Conservation (phyloP, 2,329 filamentous ascomycete genomes). For the Fusarium sacchari region DNA sequence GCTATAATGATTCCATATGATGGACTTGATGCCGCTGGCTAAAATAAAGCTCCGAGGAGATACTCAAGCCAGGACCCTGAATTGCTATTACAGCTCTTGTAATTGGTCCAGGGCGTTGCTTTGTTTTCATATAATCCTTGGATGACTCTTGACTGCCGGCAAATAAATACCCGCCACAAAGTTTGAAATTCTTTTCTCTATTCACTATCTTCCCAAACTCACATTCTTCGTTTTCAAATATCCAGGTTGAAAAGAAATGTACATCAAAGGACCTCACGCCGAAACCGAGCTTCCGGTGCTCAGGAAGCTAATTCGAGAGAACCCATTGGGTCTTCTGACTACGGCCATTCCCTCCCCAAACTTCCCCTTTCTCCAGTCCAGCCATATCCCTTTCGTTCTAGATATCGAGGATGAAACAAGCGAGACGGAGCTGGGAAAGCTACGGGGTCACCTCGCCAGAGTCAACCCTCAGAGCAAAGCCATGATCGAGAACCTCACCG, state of each 20-base stretch:
- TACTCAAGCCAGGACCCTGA: background rate
- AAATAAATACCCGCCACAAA: background rate
- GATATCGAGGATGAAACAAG: constrained; percentile 57
- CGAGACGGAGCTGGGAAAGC: constrained; percentile 52
- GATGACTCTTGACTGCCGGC: background rate
- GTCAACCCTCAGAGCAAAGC: constrained; percentile 72
- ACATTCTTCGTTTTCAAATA: background rate
- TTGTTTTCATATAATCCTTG: background rate
- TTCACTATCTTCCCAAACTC: background rate
- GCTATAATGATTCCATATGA: constrained; percentile 21
- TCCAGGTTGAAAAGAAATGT: constrained; percentile 56
- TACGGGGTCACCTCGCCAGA: constrained; percentile 71
- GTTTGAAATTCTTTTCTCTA: background rate
- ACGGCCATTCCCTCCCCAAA: constrained; percentile 65
- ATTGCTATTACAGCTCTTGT: background rate
- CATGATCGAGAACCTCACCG: constrained; percentile 59
- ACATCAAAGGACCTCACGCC: constrained; percentile 64
- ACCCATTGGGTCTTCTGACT: constrained; percentile 71
- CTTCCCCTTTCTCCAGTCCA: constrained; percentile 64
- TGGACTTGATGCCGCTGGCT: background rate
- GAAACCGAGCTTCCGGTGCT: constrained; percentile 61
- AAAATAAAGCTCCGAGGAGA: constrained; percentile 4
- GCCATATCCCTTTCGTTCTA: constrained; percentile 69
- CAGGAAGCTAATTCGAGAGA: constrained; percentile 65
- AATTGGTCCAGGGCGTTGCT: background rate